Conservation (phyloP, 495 filamentous ascomycete genomes). For the Barbatosphaeria neglecta region DNA sequence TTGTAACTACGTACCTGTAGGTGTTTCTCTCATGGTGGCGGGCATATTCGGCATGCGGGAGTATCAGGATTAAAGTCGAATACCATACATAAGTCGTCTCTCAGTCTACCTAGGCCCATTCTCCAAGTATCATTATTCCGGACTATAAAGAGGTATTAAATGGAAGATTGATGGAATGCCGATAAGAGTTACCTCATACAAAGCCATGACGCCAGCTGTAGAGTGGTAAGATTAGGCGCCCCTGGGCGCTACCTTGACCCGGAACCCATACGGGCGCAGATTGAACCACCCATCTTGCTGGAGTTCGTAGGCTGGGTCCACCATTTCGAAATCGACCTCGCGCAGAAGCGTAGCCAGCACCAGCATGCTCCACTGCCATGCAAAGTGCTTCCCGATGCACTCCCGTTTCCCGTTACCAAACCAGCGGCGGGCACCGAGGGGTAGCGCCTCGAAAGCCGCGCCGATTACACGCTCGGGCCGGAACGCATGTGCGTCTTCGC, state of each 20-base stretch:
- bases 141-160: too few relatives aligned
- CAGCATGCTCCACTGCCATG: slow-evolving; percentile 50
- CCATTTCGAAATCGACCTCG: slow-evolving; percentile 49
- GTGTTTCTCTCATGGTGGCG: too few relatives aligned
- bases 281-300: slow-evolving; percentile 41
- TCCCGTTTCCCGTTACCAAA: slow-evolving; percentile 60
- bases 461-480: slow-evolving; percentile 56
- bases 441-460: slow-evolving; percentile 45
- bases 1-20: too few relatives aligned
- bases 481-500: slow-evolving; percentile 49
- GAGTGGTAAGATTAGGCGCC: too few relatives aligned
- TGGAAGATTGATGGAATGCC: too few relatives aligned
- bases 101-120: too few relatives aligned
- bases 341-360: slow-evolving; percentile 45
- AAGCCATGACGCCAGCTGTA: too few relatives aligned
- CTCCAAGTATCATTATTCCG: too few relatives aligned
- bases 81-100: too few relatives aligned
- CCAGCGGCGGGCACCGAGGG: slow-evolving; percentile 50
- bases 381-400: slow-evolving; percentile 59
- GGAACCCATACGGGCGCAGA: slow-evolving; percentile 26
- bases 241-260: slow-evolving; percentile 27
- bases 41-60: too few relatives aligned
- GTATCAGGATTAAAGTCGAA: too few relatives aligned
- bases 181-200: too few relatives aligned
- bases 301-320: slow-evolving; percentile 42